Evolutionary conservation across 768 basidiomycete genomes (phyloP).

Genomic region (Collybia sordida): DNA sequence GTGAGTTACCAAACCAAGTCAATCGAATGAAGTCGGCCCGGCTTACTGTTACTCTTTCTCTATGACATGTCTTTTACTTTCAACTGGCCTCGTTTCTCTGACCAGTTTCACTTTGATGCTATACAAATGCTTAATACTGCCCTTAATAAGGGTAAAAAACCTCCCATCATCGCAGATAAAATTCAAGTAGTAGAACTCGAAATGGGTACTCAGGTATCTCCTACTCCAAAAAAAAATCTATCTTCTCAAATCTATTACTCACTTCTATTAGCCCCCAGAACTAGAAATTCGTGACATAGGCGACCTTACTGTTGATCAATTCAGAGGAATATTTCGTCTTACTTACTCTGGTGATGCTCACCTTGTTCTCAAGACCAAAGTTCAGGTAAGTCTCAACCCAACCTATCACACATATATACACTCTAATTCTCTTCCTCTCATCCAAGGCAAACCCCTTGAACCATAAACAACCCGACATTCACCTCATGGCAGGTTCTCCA

Average conservation of each 20-base stretch:
- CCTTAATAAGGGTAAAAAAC: slow-evolving; percentile 96
- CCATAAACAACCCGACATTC: slow-evolving; percentile 88
- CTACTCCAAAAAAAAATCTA: slow-evolving; percentile 1
- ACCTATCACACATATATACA: no score
- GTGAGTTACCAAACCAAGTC: no score
- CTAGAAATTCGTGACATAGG: slow-evolving; percentile 97
- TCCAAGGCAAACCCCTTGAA: slow-evolving; percentile 94
- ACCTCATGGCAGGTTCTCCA: slow-evolving; percentile 76
- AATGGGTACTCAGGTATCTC: slow-evolving; percentile 89
- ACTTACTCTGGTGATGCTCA: slow-evolving; percentile 95
- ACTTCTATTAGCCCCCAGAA: slow-evolving; percentile 79
- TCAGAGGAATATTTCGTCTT: slow-evolving; percentile 93
- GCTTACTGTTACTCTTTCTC: no score
- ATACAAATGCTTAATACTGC: slow-evolving; percentile 96
- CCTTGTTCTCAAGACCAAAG: slow-evolving; percentile 85
- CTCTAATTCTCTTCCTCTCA: neutral
- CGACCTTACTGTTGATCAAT: slow-evolving; percentile 92
- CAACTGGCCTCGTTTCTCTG: slow-evolving; percentile 95
- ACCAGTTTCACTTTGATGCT: slow-evolving; percentile 95
- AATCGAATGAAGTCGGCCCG: no score
- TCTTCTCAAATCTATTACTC: slow-evolving; percentile 2
- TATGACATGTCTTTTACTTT: slow-evolving; percentile 81
- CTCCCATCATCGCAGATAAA: slow-evolving; percentile 94
- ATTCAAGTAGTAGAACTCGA: slow-evolving; percentile 99
- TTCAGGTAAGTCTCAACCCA: slow-evolving; percentile 60